These are phyloP conservation scores for Olyra latifolia DNA, from an alignment of 176 grass and related monocot genomes.

Conservation along the genomic window DNA sequence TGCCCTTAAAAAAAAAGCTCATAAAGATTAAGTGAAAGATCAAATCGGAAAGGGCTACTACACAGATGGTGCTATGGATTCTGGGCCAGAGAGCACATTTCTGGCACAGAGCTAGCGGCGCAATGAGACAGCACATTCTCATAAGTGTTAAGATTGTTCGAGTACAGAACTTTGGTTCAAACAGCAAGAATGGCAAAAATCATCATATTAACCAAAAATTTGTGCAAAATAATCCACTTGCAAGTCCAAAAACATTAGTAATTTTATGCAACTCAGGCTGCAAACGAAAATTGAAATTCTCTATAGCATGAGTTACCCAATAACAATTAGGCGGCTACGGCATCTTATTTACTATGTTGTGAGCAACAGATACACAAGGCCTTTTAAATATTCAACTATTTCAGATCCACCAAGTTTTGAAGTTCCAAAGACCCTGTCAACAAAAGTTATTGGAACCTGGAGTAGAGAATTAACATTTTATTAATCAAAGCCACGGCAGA, in stretches of 20 bases:
- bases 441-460: slow-evolving; percentile 96
- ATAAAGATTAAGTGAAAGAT: no score
- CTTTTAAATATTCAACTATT: slow-evolving; percentile 95
- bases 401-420: slow-evolving; percentile 98
- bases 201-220: not conserved
- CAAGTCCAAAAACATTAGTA: not conserved
- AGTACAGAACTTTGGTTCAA: not conserved
- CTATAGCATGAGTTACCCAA: not conserved
- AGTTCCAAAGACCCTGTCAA: slow-evolving; percentile 86
- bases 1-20: no score
- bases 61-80: not conserved
- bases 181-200: not conserved
- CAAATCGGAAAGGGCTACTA: not conserved
- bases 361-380: slow-evolving; percentile 76
- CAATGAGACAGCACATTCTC: not conserved
- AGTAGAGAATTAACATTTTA: slow-evolving; percentile 13
- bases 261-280: not conserved
- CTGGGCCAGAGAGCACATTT: no score
- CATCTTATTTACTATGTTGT: slow-evolving; percentile 53
- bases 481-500: not conserved
- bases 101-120: not conserved
- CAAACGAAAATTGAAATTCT: slow-evolving; percentile 7
- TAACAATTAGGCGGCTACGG: not conserved
- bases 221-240: not conserved
- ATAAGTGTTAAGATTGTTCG: not conserved